Base-by-base conservation (phyloP, 2,329 filamentous ascomycete genomes). In the Colletotrichum lupini region DNA sequence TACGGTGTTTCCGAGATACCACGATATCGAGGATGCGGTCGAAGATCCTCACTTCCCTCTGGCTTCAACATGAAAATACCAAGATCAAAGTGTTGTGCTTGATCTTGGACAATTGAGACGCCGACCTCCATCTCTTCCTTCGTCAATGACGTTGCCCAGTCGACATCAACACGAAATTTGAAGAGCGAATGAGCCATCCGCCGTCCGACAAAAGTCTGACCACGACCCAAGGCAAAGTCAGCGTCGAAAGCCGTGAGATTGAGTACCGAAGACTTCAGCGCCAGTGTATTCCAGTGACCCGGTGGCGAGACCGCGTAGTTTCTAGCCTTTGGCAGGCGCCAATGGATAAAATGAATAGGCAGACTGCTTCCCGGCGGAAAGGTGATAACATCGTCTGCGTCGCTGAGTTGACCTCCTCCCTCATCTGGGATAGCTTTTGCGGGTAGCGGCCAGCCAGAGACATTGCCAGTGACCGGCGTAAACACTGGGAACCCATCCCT, bases 161-260 rank as follows among this genome's bases (percentile, higher is more conserved):
- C 79, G 0, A 90, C 63, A 68, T 87, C 82, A 3, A 88, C 83
- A 58, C 80, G 83, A 77, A 83, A 91, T 0, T 81, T 85, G 77
- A 91, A 91, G 0, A 89, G 79, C 0, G 88, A 87, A 74, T 91
- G 85, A 5, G 87, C 87, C 77, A 91, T 89, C 1, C 88, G 83
- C 2, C 87, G 83, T 0, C 85, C 87, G 22, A 92, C 81, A 58
- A 91, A 89, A 0, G 88, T 78, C 79, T 72, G 74, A 1, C 62
- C 85, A 5, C 68, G 35, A 1, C 77, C 77, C 2, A 72, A 4
- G 0, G 68, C 68, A 9, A 58, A 85, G 68, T 87, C 84, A 0
- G 85, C 84, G 71, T 89, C 86, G 14, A 86, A 82, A 1, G 84
- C 88, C 1, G 88, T 91, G 4, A 92, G 81, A 75, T 91, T 90